A percentile compares a stretch with the other conserved stretches of the same genome.
These are phyloP conservation scores for Trichoderma breve DNA, from an alignment of 2,329 filamentous ascomycete species.

Conservation along the genomic window DNA sequence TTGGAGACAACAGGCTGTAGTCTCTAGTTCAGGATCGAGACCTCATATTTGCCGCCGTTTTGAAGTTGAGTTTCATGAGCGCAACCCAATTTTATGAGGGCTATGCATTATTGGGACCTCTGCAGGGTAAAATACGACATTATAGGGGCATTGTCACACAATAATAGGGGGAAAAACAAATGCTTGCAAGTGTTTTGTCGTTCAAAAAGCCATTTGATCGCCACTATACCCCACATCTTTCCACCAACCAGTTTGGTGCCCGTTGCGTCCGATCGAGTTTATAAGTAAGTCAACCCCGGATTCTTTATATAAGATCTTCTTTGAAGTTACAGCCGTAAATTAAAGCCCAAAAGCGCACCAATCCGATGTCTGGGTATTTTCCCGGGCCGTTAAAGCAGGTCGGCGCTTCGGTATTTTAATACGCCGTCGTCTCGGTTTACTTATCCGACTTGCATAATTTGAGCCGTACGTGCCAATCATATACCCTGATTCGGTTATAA, in stretches of 20 bases:
- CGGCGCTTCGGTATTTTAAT: slow-evolving; percentile 6
- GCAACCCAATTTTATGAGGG: neutral
- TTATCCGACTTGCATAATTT: neutral
- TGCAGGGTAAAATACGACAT: neutral
- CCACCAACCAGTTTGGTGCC: slow-evolving; percentile 5
- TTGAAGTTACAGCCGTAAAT: neutral
- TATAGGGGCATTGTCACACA: neutral
- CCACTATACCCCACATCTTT: neutral
- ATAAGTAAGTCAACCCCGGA: neutral
- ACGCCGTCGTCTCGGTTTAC: neutral
- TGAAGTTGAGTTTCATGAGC: neutral
- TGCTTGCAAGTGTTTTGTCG: neutral
- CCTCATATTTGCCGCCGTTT: neutral
- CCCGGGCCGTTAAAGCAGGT: neutral
- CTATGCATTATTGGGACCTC: neutral
- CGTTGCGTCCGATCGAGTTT: neutral
- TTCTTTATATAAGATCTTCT: neutral
- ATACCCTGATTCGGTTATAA: neutral
- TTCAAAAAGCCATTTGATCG: neutral
- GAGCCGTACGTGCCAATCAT: neutral
- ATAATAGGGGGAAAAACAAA: neutral
- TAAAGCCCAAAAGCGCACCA: slow-evolving; percentile 10
- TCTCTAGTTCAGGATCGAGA: neutral
- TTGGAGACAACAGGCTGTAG: neutral
- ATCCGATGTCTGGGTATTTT: slow-evolving; percentile 4